phyloP scores from a whole-genome alignment of 1,284 basidiomycete genomes.

The Cryptococcus sp. region DNA sequence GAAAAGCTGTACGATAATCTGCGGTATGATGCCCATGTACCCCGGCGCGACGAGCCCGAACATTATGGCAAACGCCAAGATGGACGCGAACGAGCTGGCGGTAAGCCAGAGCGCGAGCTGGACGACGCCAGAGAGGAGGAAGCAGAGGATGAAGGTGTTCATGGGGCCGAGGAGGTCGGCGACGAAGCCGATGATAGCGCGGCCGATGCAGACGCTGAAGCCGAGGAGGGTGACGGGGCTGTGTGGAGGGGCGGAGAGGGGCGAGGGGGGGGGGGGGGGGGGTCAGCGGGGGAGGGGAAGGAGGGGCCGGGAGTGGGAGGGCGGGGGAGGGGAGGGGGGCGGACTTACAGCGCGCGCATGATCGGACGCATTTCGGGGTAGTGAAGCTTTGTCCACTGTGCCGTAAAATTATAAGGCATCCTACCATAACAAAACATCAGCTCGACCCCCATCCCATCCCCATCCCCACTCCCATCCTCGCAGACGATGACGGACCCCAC shows the following conservation, averaged over 20 bases:
- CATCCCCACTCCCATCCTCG: not conserved
- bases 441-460: too few relatives aligned
- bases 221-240: conserved; percentile 23
- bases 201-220: conserved; percentile 26
- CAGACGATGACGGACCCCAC: not conserved
- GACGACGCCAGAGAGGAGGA: conserved; percentile 20
- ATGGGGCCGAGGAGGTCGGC: conserved; percentile 27
- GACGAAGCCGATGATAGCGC: conserved; percentile 25
- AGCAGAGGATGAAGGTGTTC: conserved; percentile 29
- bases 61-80: conserved; percentile 22
- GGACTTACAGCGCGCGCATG: conserved; percentile 23
- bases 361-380: conserved; percentile 17
- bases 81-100: conserved; percentile 20
- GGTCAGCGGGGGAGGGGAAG: not conserved
- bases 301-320: not conserved
- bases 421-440: conserved; percentile 2
- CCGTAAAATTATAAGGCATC: conserved; percentile 25
- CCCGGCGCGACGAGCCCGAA: conserved; percentile 35
- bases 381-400: conserved; percentile 21
- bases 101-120: conserved; percentile 31
- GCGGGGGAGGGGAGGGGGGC: not conserved
- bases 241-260: not conserved
- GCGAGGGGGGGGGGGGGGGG: not conserved
- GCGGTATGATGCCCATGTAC: conserved; percentile 33
- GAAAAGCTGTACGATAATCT: conserved; percentile 35